phyloP scores from a whole-genome alignment of 805 yeast species.

The Ogataea methylovora region DNA sequence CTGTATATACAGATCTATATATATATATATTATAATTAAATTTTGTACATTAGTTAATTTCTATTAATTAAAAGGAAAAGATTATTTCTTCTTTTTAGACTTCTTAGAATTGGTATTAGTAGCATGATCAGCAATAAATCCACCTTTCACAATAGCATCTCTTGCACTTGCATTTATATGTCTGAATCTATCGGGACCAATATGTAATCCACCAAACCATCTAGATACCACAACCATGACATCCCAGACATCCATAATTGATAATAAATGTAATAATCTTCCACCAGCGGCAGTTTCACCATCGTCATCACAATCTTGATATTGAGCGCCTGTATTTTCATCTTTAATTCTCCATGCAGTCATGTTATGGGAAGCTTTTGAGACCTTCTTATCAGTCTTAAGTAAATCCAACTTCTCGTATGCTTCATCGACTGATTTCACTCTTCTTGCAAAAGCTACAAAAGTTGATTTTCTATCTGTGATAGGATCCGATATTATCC shows the following conservation, averaged over 20 bases:
- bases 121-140: constrained; percentile 27
- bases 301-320: constrained; percentile 91
- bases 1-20: neutral
- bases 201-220: constrained; percentile 88
- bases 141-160: constrained; percentile 69
- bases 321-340: constrained; percentile 41
- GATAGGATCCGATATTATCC: constrained; percentile 74
- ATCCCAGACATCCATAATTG: constrained; percentile 72
- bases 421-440: constrained; percentile 63
- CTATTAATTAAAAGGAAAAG: constrained; percentile 2
- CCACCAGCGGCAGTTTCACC: constrained; percentile 97
- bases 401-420: constrained; percentile 40
- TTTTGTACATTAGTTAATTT: neutral
- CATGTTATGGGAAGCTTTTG: constrained; percentile 73
- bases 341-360: constrained; percentile 74
- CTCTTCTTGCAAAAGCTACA: constrained; percentile 64
- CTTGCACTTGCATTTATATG: constrained; percentile 88
- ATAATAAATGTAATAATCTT: constrained; percentile 68
- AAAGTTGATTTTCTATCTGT: constrained; percentile 82
- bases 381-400: constrained; percentile 56
- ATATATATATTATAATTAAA: neutral
- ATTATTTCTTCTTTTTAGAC: constrained; percentile 23
- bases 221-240: constrained; percentile 81
- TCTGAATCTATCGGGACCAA: constrained; percentile 92
- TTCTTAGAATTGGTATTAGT: constrained; percentile 14